Base-by-base conservation (phyloP, 768 basidiomycete genomes). In the Neoboletus subvelutipes region DNA sequence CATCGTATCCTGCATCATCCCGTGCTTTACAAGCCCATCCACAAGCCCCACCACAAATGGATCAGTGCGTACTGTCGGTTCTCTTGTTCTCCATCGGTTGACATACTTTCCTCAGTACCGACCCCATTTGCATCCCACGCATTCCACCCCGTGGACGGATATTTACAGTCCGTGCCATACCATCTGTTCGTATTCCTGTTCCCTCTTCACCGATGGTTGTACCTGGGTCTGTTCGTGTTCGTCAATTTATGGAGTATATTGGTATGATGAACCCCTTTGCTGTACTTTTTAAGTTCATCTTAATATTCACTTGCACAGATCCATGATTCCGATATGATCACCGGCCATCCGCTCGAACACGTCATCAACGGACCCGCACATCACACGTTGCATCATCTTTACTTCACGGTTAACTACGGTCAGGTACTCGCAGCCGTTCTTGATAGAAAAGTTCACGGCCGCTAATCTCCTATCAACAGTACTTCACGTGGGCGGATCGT, bases 1-100 rank as follows among this genome's bases (percentile, higher is more conserved):
- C 97, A 99, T 69, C 86, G 97, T 26, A 80, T 81, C 75, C 78
- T 96, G 54, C 97, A 99, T 69, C 77, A 88, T 56, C 96, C 96
- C 2, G 53, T 79, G 39, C 63, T 97, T 56, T 99, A 99, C 80
- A 98, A 96, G 71, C 75, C 80, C 55, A 65, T 99, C 45, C 97
- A 99, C 74, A 99, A 99, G 73, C 94, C 96, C 1, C 97, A 99
- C 71, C 97, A 99, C 81, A 95, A 92, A 74, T 99, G 97, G 97
- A 78, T 98, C 61, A 85, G 94, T 96, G 72, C 54, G 94, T 52
- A 13, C 0, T 4, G 2, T 26, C 26, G 11, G 15, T 18, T 42
- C 22, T 47, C 26, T 45, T n/a, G 9, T 18, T 37, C 58, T 52
- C 7, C 40, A 17, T 13, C 20, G 29, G n/a, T 10, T 63, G 20